Conservation (phyloP, 1,284 basidiomycete genomes). For the Meripilus lineatus region DNA sequence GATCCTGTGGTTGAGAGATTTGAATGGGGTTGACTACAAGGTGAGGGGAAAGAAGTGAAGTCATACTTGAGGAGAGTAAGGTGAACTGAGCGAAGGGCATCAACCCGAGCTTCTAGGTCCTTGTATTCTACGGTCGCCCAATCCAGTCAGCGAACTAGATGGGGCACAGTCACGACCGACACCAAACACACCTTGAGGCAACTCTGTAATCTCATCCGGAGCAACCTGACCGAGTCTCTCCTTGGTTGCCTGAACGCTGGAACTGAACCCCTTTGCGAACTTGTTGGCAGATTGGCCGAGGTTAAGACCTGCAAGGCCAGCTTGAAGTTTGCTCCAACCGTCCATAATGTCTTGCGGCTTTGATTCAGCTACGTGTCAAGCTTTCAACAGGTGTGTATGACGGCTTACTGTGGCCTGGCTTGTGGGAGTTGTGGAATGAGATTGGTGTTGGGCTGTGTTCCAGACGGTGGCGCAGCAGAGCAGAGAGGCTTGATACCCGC, state of each 20-base stretch:
- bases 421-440: background rate
- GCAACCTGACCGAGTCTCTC: conserved; percentile 89
- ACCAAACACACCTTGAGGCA: conserved; percentile 63
- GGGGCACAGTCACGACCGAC: background rate
- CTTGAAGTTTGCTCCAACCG: conserved; percentile 66
- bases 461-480: background rate
- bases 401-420: conserved; percentile 1
- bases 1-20: conserved; percentile 43
- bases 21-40: too few relatives aligned
- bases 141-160: background rate
- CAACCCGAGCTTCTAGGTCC: conserved; percentile 91
- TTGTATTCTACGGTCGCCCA: conserved; percentile 75
- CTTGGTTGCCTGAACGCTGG: conserved; percentile 84
- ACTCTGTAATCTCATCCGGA: conserved; percentile 92
- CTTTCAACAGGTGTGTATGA: background rate
- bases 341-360: conserved; percentile 50
- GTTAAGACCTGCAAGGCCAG: conserved; percentile 57
- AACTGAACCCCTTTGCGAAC: conserved; percentile 80
- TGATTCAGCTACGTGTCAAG: too few relatives aligned
- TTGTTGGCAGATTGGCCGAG: conserved; percentile 66
- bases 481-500: conserved; percentile 1
- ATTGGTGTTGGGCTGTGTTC: conserved; percentile 1
- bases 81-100: conserved; percentile 85
- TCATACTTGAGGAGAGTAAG: conserved; percentile 73
- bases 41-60: conserved; percentile 1